Conservation (phyloP, 345 rosid species). For the Euphorbia tirucalli region DNA sequence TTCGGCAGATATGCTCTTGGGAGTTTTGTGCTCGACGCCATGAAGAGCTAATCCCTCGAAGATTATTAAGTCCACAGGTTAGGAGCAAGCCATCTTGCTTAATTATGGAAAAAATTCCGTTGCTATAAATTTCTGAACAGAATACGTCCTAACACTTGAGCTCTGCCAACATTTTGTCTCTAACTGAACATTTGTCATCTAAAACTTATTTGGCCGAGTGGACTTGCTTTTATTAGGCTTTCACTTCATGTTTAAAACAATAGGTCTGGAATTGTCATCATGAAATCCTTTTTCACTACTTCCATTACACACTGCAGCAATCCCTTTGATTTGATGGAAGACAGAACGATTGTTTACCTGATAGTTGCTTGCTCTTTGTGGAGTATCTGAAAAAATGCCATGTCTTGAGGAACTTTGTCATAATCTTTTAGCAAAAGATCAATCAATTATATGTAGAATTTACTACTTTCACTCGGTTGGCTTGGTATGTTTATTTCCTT, state of each 20-base stretch:
- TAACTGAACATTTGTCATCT: not conserved
- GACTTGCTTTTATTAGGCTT: not conserved
- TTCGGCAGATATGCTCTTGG: conserved; percentile 84
- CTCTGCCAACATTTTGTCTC: not conserved
- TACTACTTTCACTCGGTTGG: not conserved
- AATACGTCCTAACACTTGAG: not conserved
- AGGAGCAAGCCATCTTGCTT: not conserved
- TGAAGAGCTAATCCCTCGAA: conserved; percentile 94
- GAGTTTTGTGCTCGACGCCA: conserved; percentile 98
- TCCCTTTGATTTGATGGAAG: not conserved
- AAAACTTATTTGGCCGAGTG: not conserved
- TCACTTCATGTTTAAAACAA: not conserved
- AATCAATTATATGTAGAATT: not conserved
- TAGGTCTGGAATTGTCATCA: not conserved
- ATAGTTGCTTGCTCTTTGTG: not conserved
- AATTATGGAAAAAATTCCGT: not conserved
- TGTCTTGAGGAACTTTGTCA: not conserved
- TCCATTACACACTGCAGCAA: not conserved
- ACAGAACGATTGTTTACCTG: not conserved
- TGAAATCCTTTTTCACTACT: not conserved
- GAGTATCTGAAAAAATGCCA: not conserved
- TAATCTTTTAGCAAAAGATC: not conserved
- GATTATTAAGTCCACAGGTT: conserved; percentile 93
- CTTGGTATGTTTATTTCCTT: not conserved
- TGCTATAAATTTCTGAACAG: not conserved